phyloP scores from a whole-genome alignment of 805 yeast species.

The Ogataea zsoltii region DNA sequence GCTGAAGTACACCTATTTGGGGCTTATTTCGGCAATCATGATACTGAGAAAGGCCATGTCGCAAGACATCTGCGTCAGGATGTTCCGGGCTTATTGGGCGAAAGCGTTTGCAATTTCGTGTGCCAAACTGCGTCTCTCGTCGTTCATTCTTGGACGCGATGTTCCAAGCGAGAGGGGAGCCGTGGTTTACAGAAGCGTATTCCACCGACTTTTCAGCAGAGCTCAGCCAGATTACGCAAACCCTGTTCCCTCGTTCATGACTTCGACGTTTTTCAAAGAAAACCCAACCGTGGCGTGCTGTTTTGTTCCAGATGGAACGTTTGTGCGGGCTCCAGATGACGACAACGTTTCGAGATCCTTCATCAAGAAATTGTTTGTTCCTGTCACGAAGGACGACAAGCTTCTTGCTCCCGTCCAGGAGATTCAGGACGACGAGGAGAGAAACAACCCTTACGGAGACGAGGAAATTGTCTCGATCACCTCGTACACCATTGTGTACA shows the following conservation, averaged over 20 bases:
- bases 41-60: not conserved
- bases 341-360: slow-evolving; percentile 72
- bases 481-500: slow-evolving; percentile 73
- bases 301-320: slow-evolving; percentile 79
- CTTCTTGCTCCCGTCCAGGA: slow-evolving; percentile 46
- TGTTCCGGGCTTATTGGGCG: slow-evolving; percentile 48
- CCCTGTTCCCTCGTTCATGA: slow-evolving; percentile 55
- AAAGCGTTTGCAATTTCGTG: slow-evolving; percentile 56
- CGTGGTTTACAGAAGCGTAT: slow-evolving; percentile 52
- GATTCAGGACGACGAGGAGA: slow-evolving; percentile 30
- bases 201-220: slow-evolving; percentile 38
- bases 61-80: not conserved
- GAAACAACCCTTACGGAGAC: slow-evolving; percentile 36
- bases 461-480: slow-evolving; percentile 35
- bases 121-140: slow-evolving; percentile 65
- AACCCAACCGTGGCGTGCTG: slow-evolving; percentile 48
- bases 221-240: slow-evolving; percentile 45
- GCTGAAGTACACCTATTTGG: not conserved
- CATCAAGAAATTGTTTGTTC: slow-evolving; percentile 68
- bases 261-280: slow-evolving; percentile 42
- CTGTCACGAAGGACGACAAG: slow-evolving; percentile 79
- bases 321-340: slow-evolving; percentile 82
- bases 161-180: slow-evolving; percentile 70
- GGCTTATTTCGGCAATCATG: not conserved
- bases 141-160: slow-evolving; percentile 71